Base-by-base conservation (phyloP, 2,329 filamentous ascomycete genomes). In the Penicillium sp. region DNA sequence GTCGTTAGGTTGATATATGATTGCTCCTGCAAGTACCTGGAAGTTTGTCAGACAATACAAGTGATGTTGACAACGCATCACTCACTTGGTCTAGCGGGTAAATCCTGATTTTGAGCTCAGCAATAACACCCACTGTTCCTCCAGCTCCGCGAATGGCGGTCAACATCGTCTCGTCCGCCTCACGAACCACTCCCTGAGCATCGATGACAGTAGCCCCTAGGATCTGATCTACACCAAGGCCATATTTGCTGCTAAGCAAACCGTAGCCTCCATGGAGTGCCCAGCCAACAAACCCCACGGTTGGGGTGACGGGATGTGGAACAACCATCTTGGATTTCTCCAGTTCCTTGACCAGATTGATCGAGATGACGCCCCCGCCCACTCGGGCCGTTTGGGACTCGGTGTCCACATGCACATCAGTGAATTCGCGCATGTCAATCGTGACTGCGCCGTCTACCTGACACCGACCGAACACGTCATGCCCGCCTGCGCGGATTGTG, bases 81-180 rank as follows among this genome's bases (percentile, higher is more conserved):
- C 60, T 51, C 61, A 73, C 71, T 62, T 69, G 66, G 25, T 68
- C 66, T 3, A 71, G 51, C 3, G 70, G 67, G 54, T 79, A 78
- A 3, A 78, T 63, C 57, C 74, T 78, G 56, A 80, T 68, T 3
- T 68, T 73, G 7, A 79, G 37, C 56, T 79, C 75, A 8, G 76
- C 70, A 43, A 80, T 74, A 11, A 77, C 65, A 3, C 75, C 77
- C 25, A 79, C 72, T 11, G 67, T 67, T 4, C 76, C 73, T 26
- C 77, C 77, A 4, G 68, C 77, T 2, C 78, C 78, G 1, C 77
- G 67, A 19, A 80, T 73, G 1, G 71, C 76, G 43, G 68, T 70
- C 19, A 79, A 58, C 33, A 80, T 54, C 10, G 67, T 65, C 14
- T 73, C 69, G 42, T 75, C 70, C 1, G 77, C 77, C 6, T 75